Evolutionary conservation across 2,329 filamentous ascomycete genomes (phyloP).

Genomic region (Chrysoporthe deuterocubensis): DNA sequence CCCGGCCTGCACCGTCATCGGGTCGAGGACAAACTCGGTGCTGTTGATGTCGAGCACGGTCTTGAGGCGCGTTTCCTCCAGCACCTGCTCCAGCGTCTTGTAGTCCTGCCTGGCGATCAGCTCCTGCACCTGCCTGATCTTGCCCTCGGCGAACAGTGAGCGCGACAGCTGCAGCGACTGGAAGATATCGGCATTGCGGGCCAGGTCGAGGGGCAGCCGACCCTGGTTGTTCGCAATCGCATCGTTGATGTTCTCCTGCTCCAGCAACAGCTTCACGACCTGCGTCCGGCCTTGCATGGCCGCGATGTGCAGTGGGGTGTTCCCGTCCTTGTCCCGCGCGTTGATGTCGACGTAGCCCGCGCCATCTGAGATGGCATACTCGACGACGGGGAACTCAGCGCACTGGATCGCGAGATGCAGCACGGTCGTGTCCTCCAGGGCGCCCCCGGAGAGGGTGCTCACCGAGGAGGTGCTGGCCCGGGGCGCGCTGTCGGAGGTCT

Average conservation of each 20-base stretch:
- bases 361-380: conserved; percentile 86
- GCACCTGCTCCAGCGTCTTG: conserved; percentile 73
- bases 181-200: conserved; percentile 92
- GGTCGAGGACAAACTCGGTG: conserved; percentile 83
- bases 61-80: conserved; percentile 85
- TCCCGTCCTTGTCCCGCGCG: conserved; percentile 88
- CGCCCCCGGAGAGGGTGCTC: conserved; percentile 45
- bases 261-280: conserved; percentile 82
- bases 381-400: conserved; percentile 87
- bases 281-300: conserved; percentile 78
- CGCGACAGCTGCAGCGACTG: conserved; percentile 90
- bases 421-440: conserved; percentile 82
- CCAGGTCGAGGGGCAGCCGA: conserved; percentile 84
- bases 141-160: conserved; percentile 86
- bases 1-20: conserved; percentile 76
- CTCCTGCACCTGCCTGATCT: conserved; percentile 81
- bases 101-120: conserved; percentile 76
- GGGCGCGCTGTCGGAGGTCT: conserved; percentile 58
- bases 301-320: conserved; percentile 89
- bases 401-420: conserved; percentile 95
- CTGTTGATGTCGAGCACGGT: conserved; percentile 91
- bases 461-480: conserved; percentile 63
- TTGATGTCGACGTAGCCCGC: conserved; percentile 77
- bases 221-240: conserved; percentile 82
- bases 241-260: conserved; percentile 85